These are phyloP conservation scores for Fraxinus quadrangulata DNA, from an alignment of 257 asterid genomes.

Conservation along the genomic window DNA sequence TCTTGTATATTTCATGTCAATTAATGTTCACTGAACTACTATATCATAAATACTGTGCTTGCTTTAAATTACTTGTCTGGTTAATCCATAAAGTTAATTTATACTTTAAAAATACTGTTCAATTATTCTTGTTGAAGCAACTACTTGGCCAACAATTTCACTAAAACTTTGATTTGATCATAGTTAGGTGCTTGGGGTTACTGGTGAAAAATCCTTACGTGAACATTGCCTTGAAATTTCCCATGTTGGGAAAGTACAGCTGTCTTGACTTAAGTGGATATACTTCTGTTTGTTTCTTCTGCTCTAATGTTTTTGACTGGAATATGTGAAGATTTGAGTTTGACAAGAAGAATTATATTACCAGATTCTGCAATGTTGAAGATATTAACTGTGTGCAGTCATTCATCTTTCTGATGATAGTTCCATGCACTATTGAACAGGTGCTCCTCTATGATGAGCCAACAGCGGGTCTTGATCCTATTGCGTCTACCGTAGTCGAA, in stretches of 20 bases:
- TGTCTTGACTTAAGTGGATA: too few relatives aligned
- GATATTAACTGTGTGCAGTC: not conserved
- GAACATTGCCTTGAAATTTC: too few relatives aligned
- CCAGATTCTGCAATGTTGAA: not conserved
- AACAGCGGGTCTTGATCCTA: constrained; percentile 98
- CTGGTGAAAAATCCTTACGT: too few relatives aligned
- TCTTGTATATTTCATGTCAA: not conserved
- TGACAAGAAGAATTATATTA: not conserved
- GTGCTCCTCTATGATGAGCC: constrained; percentile 97
- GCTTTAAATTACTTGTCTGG: not conserved
- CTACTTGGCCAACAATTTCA: too few relatives aligned
- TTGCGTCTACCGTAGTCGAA: constrained; percentile 96
- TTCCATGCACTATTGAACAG: constrained; percentile 41
- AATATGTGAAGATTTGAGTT: not conserved
- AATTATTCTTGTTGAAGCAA: not conserved
- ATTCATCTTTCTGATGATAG: constrained; percentile 7
- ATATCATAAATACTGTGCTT: not conserved
- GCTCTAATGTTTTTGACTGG: not conserved
- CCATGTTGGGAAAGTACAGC: too few relatives aligned
- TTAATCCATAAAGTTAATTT: too few relatives aligned
- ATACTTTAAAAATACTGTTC: too few relatives aligned
- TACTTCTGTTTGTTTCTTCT: not conserved
- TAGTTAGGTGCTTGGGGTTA: too few relatives aligned
- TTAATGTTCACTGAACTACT: not conserved
- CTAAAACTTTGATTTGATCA: too few relatives aligned